A percentile compares a stretch with the other conserved stretches of the same genome.
These are phyloP conservation scores for Cunninghamia lanceolata DNA, from an alignment of 75 land plant species.

Conservation along the genomic window DNA sequence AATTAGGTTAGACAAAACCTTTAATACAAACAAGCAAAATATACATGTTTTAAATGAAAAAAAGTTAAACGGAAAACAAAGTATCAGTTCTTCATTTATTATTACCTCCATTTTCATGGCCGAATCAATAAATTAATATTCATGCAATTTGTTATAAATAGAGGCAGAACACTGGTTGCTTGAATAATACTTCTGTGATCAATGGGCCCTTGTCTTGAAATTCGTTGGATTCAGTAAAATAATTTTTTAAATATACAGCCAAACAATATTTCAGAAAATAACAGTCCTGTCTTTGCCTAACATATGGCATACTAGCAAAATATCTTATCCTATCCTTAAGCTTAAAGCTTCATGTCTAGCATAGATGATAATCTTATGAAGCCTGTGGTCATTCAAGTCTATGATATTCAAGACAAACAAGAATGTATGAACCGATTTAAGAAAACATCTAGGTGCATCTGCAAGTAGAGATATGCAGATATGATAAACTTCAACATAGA, in stretches of 20 bases:
- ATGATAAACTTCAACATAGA: neutral
- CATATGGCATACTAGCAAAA: neutral
- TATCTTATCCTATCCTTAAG: neutral
- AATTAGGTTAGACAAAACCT: neutral
- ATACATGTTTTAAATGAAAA: neutral
- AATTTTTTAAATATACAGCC: neutral
- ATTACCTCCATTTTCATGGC: neutral
- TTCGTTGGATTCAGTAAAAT: neutral
- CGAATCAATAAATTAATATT: neutral
- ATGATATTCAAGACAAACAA: neutral
- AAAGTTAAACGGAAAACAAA: neutral
- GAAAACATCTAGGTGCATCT: neutral
- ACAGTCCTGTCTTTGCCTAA: neutral
- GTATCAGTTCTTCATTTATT: neutral
- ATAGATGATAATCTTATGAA: neutral
- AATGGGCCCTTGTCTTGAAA: neutral
- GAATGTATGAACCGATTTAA: neutral
- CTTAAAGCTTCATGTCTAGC: neutral
- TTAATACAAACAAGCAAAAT: neutral
- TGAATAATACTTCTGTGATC: neutral
- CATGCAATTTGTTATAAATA: neutral
- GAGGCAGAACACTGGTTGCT: neutral
- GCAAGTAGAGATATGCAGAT: neutral
- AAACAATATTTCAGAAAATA: neutral
- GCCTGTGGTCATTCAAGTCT: neutral